Evolutionary conservation across 2,329 filamentous ascomycete genomes (phyloP), one percentile per base, ranked within the genome.

Genomic region (Alternaria sp.): DNA sequence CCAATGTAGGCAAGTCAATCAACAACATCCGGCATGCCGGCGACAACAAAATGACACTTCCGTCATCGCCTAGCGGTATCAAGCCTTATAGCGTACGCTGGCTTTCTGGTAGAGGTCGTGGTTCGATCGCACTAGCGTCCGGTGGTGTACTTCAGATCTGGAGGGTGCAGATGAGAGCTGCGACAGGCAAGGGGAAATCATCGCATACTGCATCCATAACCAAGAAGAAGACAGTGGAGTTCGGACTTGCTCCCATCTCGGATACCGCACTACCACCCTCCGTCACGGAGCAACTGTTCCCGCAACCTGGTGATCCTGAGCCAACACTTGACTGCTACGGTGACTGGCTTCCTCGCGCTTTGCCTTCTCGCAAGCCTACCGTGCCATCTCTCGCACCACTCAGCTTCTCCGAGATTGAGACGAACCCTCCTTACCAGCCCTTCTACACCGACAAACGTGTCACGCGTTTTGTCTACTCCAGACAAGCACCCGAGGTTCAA

Each of bases 381-480:
- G 62, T 45, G 2, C 56, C 68, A 3, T 63, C 74, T 2, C 79
- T 92, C 81, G 77, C 91, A 15, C 77, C 77, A 15, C 64, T 80
- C 21, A 79, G 77, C 82, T 77, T 94, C 88, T 93, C 93, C 6
- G 94, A 97, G 82, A 96, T 97, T 68, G 96, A 99, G 76, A 97
- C 95, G 2, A 97, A 95, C 74, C 92, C 94, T 5, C 93, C 95
- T 3, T 98, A 97, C 73, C 94, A 97, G 74, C 95, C 96, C 1
- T 97, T 98, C 82, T 95, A 98, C 77, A 96, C 94, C 0, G 94
- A 98, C 74, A 88, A 89, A 58, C 89, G 95, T 4, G 92, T 98
- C 47, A 88, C 86, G n/a, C 84, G 97, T 26, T 91, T 89, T 69
- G 86, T 93, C 45, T 92, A 90, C 74, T 77, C 79, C 4, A 85